phyloP scores from a whole-genome alignment of 176 grass and related monocot genomes.

The barley (Hordeum vulgare) region MorexV3_pseudomolecules_assembly NC_058524.1:556069396-556069895 shows the following conservation, averaged over 20 bases:
- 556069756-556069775: not conserved
- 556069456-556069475: not conserved
- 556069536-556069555: not conserved
- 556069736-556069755: not conserved
- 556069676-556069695: not conserved
- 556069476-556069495: not conserved
- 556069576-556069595: not conserved
- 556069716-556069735: not conserved
- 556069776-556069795: not conserved
- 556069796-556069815: not conserved
- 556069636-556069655: not conserved
- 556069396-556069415: too few species aligned
- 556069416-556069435: too few species aligned
- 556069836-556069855: not conserved
- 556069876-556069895: not conserved
- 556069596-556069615: not conserved
- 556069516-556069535: not conserved
- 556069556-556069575: not conserved
- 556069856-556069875: not conserved
- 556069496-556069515: not conserved
- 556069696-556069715: not conserved
- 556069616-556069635: not conserved
- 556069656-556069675: not conserved
- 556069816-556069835: not conserved
- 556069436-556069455: too few species aligned